Evolutionary conservation across 129 eudicot genomes (phyloP), one percentile per base, ranked within the genome.

Genomic region (Pulicaria dysenterica): DNA sequence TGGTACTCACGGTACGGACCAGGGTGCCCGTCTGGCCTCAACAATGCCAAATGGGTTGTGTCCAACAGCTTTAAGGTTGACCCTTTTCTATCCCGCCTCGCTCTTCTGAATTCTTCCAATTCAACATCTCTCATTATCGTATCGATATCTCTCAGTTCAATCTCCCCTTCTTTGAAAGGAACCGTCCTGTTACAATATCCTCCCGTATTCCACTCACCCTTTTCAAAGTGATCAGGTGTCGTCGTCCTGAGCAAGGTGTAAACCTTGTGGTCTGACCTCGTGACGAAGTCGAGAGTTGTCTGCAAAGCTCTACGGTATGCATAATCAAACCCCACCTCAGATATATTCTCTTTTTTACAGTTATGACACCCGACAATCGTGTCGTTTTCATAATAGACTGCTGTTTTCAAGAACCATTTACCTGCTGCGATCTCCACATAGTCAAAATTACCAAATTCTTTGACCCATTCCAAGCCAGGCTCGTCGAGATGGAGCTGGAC

Each of bases 21-120:
- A 1, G 96, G 97, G 42, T 91, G 97, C 68, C 97, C 97, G 17
- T 91, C 97, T 0, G 97, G 97, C 73, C 97, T 88, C 77, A 86
- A 31, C 60, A 88, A 58, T 10, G 97, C 87, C 55, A 91, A 78
- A 47, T 42, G 58, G 5, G 90, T 86, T 0, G 92, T 79, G 56
- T 91, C 92, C 31, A 91, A 76, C 9, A 91, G 81, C 67, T 85
- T 83, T 77, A 91, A 50, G 16, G 57, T 63, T 58, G 72, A 58
- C 68, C 87, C 88, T 1, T 74, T 67, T 72, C 47, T 47, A 46
- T 3, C 47, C 9, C 46, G 66, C 6, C 9, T 50, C 6, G 85
- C 91, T 14, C 68, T 77, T 39, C 17, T 48, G 15, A 85, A 85
- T 67, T 88, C 97, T 47, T 82, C 89, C 55, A 91, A 14, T 50